Evolutionary conservation across 164 flowering plant genomes (phyloP), one percentile per base, ranked within the genome.

Genomic region (Magnolia sinica): DNA sequence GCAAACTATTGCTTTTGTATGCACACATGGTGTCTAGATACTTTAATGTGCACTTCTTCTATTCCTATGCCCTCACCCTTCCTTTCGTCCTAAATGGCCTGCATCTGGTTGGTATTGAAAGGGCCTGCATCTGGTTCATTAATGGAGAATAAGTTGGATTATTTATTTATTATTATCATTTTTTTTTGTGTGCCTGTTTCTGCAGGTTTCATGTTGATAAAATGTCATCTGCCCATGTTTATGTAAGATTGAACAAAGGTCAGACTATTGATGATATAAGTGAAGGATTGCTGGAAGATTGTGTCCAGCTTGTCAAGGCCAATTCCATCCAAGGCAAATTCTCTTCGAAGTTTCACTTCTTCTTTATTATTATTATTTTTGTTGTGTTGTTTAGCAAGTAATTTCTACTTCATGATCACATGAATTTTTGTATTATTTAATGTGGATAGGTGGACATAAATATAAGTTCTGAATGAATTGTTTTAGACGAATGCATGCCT

Each of bases 191-290:
- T 70, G 72, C 65, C 37, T 71, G 50, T 72, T 76, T 55, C 13
- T 85, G 85, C 83, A 93, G 99, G 99, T 95, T 95, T 79, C 99
- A 95, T 82, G 99, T 96, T 64, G 99, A 96, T 82, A 96, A 96
- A 79, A 96, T 96, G 97, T 96, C 99, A 11, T 96, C 99, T 20
- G 99, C 99, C 58, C 99, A 96, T 87, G 99, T 96, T 77, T 96
- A 96, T 84, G 72, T 96, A 31, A 91, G 99, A 83, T 81, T 93
- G 84, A 87, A 90, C 70, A 93, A 88, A 78, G 95, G 98, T 55
- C 98, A 96, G 86, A 85, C 91, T 7, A 87, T 96, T 78, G 99
- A 92, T 82, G 88, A 86, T 81, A 92, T 96, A 37, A 87, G 91
- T 76, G 98, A 93, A 83, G 98, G 91, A 22, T 78, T 94, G 66